Percentiles rank a stretch among this genome's conserved stretches.
Evolutionary conservation across 2,329 filamentous ascomycete species (phyloP).

Genomic region (Dactylellina leptospora): DNA sequence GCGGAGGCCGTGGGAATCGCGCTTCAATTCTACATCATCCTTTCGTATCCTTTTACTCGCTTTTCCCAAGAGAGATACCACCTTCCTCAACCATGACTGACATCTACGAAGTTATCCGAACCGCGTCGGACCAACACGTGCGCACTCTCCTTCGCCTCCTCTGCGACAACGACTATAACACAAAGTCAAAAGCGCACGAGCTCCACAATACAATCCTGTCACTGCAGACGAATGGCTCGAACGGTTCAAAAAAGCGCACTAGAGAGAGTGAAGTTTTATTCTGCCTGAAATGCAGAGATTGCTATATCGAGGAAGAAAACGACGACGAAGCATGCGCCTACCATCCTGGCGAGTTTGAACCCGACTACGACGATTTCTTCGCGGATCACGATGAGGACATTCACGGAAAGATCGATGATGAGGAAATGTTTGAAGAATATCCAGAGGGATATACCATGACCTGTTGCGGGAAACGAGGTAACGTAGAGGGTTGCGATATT

Average conservation of each 20-base stretch:
- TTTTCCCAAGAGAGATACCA: no score
- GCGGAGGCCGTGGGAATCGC: no score
- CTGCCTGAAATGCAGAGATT: slow-evolving; percentile 40
- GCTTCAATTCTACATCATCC: no score
- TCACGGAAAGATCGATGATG: slow-evolving; percentile 24
- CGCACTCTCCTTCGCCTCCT: slow-evolving; percentile 49
- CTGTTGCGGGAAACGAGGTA: slow-evolving; percentile 23
- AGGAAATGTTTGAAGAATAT: slow-evolving; percentile 23
- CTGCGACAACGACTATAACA: slow-evolving; percentile 32
- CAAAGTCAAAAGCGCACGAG: slow-evolving; percentile 22
- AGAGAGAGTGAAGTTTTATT: slow-evolving; percentile 32
- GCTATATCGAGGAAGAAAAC: slow-evolving; percentile 44
- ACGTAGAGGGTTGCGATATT: slow-evolving; percentile 20
- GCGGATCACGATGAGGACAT: slow-evolving; percentile 28
- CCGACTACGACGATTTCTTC: slow-evolving; percentile 32
- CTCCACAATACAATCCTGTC: slow-evolving; percentile 23
- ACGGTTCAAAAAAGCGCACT: slow-evolving; percentile 25
- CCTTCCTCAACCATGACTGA: slow-evolving; percentile 33
- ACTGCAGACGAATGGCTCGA: slow-evolving; percentile 7
- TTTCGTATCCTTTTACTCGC: no score
- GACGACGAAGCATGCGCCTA: slow-evolving; percentile 31
- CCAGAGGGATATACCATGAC: slow-evolving; percentile 42
- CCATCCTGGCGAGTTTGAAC: slow-evolving; percentile 42
- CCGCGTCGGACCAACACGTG: slow-evolving; percentile 48
- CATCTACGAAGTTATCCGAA: slow-evolving; percentile 47